Percentiles rank a stretch among this genome's conserved stretches.
These are phyloP conservation scores for Colletotrichum lindemuthianum DNA, from an alignment of 2,329 filamentous ascomycete species.

Conservation along the genomic window DNA sequence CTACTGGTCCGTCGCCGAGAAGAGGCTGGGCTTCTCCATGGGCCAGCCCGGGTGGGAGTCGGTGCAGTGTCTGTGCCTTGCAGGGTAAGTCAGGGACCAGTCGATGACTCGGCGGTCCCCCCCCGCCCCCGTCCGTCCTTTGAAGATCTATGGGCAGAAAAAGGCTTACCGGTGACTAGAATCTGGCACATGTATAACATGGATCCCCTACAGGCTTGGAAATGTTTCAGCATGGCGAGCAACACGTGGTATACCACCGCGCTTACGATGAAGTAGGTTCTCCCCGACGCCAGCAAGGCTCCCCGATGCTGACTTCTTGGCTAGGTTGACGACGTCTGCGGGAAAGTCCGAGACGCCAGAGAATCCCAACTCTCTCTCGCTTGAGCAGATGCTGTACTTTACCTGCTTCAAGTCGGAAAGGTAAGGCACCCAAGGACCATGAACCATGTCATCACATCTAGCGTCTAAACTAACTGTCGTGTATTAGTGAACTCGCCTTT, in stretches of 20 bases:
- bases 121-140: too few relatives aligned
- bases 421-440: background rate
- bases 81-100: constrained; percentile 16
- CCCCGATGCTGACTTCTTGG: background rate
- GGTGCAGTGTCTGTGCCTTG: constrained; percentile 35
- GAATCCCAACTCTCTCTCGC: constrained; percentile 12
- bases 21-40: constrained; percentile 34
- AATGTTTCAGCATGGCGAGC: constrained; percentile 36
- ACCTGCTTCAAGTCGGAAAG: constrained; percentile 34
- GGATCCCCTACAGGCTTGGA: constrained; percentile 35
- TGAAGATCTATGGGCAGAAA: too few relatives aligned
- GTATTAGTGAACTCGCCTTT: constrained; percentile 21
- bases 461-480: background rate
- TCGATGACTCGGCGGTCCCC: too few relatives aligned
- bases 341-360: constrained; percentile 19
- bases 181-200: constrained; percentile 38
- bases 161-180: background rate
- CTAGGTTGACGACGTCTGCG: constrained; percentile 11
- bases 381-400: constrained; percentile 33
- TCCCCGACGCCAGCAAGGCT: too few relatives aligned
- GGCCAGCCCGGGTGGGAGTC: constrained; percentile 30
- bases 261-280: constrained; percentile 22
- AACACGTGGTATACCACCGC: constrained; percentile 31
- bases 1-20: constrained; percentile 35
- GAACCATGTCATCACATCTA: background rate